Evolutionary conservation across 1,284 basidiomycete species (phyloP), one percentile per base, ranked within the genome.

Genomic region (Cystobasidium sp.): DNA sequence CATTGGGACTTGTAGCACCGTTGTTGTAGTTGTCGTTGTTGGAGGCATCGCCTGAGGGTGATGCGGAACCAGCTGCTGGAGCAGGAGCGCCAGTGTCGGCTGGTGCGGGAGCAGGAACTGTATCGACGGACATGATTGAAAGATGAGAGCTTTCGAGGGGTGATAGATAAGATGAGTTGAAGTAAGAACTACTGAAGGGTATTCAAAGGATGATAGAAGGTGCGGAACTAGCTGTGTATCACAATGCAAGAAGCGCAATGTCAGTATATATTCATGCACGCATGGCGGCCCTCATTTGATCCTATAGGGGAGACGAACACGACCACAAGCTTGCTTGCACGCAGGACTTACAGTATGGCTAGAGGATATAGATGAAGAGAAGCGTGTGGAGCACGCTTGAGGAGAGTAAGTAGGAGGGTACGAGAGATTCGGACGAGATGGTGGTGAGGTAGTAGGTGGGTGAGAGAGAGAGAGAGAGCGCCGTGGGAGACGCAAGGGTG

Each of bases 51-150:
- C 43, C 20, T 43, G 39, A 16, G 7, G 46, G 37, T 9, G 12
- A n/a, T 9, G 41, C 51, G 1, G 61, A 4, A 10, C 18, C 46
- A 9, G 46, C 22, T 10, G 37, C 61, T 14, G 24, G 49, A 64
- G 49, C 49, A 44, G 46, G 41, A n/a, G 44, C 37, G 37, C 47
- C 63, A 52, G 56, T 49, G 70, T 56, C 62, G 41, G 70, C 63
- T 20, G 70, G 61, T n/a, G 70, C 61, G 51, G 70, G 70, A 65
- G 55, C 70, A 47, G 70, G 70, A 51, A 73, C 70, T 37, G 70
- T 73, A 43, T 73, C 70, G 70, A 73, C 70, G 43, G 70, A 73
- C 70, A 73, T 73, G 59, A 39, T 61, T 43, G 49, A 43, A 22
- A 47, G 43, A 10, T 22, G 18, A 43, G 43, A 18, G n/a, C 10